phyloP scores from a whole-genome alignment of 305 asterid species.

The Plantago rigida region DNA sequence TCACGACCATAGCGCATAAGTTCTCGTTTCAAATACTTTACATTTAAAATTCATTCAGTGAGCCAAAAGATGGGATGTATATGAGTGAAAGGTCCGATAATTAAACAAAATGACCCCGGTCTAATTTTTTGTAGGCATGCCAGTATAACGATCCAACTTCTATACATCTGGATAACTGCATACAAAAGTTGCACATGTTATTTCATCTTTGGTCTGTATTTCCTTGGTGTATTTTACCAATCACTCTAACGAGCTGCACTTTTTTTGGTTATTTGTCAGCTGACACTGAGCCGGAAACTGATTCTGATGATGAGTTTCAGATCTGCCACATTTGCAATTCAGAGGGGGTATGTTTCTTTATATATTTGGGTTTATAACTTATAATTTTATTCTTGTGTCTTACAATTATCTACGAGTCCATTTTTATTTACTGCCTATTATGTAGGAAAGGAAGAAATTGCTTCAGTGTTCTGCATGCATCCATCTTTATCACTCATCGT shows the following conservation, averaged over 20 bases:
- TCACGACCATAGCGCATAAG: too few relatives aligned
- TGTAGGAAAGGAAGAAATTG: constrained; percentile 85
- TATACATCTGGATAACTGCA: too few relatives aligned
- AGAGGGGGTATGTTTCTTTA: constrained; percentile 54
- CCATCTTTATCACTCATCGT: constrained; percentile 73
- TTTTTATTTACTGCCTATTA: constrained; percentile 18
- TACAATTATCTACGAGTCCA: background rate
- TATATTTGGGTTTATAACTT: constrained; percentile 9
- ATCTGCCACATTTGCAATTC: constrained; percentile 75
- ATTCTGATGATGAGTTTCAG: constrained; percentile 94
- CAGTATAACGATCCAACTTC: too few relatives aligned
- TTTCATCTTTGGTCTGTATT: background rate
- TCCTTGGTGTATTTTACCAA: constrained; percentile 12
- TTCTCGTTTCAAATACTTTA: too few relatives aligned
- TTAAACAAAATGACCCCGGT: too few relatives aligned
- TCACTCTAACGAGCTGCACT: constrained; percentile 16
- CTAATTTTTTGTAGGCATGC: too few relatives aligned
- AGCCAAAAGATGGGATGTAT: too few relatives aligned
- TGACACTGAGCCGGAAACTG: constrained; percentile 77
- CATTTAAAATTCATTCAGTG: too few relatives aligned
- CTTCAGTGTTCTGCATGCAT: constrained; percentile 86
- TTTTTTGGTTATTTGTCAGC: constrained; percentile 36
- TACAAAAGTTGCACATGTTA: background rate
- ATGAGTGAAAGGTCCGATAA: too few relatives aligned
- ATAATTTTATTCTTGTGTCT: constrained; percentile 1